phyloP scores from a whole-genome alignment of 805 yeast species.

The Suhomyces prunicola region DNA sequence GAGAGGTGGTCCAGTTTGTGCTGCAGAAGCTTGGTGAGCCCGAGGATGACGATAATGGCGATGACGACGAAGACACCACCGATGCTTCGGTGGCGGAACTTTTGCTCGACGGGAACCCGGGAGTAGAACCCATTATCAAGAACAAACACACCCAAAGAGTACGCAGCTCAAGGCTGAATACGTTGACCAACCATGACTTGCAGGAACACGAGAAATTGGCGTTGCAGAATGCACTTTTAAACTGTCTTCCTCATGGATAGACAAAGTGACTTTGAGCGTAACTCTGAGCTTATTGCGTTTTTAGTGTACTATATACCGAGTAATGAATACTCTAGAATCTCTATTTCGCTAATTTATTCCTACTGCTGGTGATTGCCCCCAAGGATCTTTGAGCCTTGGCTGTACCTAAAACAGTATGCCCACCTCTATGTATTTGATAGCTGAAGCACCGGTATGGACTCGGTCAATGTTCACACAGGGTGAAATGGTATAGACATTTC shows the following conservation, averaged over 20 bases:
- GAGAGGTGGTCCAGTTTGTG: slow-evolving; percentile 24
- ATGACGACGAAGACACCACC: slow-evolving; percentile 4
- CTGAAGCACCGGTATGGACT: no score
- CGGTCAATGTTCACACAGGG: no score
- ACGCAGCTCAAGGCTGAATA: slow-evolving; percentile 4
- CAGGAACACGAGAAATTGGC: slow-evolving; percentile 19
- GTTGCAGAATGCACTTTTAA: slow-evolving; percentile 16
- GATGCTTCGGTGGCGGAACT: slow-evolving; percentile 1
- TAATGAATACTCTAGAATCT: no score
- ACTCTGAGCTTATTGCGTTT: no score
- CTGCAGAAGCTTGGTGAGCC: slow-evolving; percentile 21
- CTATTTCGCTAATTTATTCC: no score
- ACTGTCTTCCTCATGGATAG: background rate
- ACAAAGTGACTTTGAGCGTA: no score
- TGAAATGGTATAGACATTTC: no score
- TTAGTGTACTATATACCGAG: no score
- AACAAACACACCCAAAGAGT: background rate
- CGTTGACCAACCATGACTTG: slow-evolving; percentile 10
- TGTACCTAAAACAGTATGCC: no score
- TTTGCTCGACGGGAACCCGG: background rate
- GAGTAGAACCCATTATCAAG: background rate
- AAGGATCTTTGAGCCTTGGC: no score
- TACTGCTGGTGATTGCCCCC: no score
- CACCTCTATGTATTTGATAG: no score
- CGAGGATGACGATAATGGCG: slow-evolving; percentile 12